These are phyloP conservation scores for Phanerochaete carnosa DNA, from an alignment of 768 basidiomycete species.

Conservation along the genomic window DNA sequence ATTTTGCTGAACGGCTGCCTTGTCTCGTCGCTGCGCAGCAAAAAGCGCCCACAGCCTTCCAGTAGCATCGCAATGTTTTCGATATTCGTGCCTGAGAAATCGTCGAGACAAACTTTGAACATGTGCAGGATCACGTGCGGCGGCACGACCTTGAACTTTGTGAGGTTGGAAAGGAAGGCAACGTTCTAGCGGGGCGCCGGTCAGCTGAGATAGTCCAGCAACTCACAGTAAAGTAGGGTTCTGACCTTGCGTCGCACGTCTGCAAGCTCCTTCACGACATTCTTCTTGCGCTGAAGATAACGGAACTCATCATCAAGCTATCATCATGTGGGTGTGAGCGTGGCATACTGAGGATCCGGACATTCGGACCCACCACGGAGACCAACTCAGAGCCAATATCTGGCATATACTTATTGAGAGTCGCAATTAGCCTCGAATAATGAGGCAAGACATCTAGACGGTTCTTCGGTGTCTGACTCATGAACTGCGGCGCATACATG, in stretches of 20 bases:
- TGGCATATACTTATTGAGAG: conserved; percentile 88
- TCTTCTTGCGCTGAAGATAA: conserved; percentile 92
- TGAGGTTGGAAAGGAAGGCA: conserved; percentile 82
- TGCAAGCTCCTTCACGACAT: conserved; percentile 84
- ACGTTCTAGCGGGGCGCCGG: conserved; percentile 59
- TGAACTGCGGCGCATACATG: conserved; percentile 47
- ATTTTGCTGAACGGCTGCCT: conserved; percentile 82
- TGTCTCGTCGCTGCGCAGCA: conserved; percentile 86
- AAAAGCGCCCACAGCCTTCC: conserved; percentile 91
- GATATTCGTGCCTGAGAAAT: conserved; percentile 88
- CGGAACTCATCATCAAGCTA: conserved; percentile 97
- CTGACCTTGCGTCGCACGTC: conserved; percentile 81
- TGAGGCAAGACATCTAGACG: conserved; percentile 90
- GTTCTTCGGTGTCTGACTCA: conserved; percentile 81
- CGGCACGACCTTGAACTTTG: conserved; percentile 94
- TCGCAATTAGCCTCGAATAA: conserved; percentile 88
- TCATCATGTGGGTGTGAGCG: background rate
- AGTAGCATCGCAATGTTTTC: conserved; percentile 90
- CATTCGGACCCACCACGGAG: conserved; percentile 54
- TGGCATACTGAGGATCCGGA: background rate
- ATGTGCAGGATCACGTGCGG: conserved; percentile 90
- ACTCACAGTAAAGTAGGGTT: background rate
- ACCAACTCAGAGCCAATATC: conserved; percentile 86
- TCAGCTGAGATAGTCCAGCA: background rate
- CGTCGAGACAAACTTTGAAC: conserved; percentile 96